These are phyloP conservation scores for Cymodocea nodosa DNA, from an alignment of 116 monocot species.

Conservation along the genomic window DNA sequence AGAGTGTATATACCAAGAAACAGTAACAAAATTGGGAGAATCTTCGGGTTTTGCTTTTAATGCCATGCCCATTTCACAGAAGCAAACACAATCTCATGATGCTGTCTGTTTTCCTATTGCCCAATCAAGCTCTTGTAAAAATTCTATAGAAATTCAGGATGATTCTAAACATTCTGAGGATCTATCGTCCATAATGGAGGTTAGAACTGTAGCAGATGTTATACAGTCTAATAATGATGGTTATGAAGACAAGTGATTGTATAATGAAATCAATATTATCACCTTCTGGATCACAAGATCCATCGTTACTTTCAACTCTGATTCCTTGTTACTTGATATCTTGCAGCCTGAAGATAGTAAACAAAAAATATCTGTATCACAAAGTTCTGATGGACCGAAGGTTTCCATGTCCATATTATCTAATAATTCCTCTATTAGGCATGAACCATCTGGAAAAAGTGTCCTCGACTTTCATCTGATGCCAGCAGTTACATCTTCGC, in stretches of 20 bases:
- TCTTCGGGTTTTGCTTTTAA: conserved; percentile 1
- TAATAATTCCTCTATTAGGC: conserved; percentile 1
- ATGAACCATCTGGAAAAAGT: not conserved
- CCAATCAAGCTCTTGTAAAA: not conserved
- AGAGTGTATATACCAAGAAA: conserved; percentile 1
- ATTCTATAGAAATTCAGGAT: not conserved
- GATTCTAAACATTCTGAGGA: not conserved
- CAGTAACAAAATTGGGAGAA: not conserved
- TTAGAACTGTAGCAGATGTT: not conserved
- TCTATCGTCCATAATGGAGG: not conserved
- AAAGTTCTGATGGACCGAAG: conserved; percentile 1
- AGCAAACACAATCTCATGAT: not conserved
- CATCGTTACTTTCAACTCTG: not conserved
- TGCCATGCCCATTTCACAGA: not conserved
- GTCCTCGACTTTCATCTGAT: not conserved
- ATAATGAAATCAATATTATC: not conserved
- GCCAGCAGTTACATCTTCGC: not conserved
- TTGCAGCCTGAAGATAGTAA: not conserved
- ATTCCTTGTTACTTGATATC: not conserved
- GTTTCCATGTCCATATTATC: not conserved
- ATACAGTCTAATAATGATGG: not conserved
- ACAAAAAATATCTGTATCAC: not conserved
- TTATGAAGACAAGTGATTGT: not conserved
- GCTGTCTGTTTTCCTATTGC: not conserved
- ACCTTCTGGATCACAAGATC: not conserved